Evolutionary conservation across 257 asterid species (phyloP), one percentile per base, ranked within the genome.

Genomic region (Capsicum pubescens): DNA sequence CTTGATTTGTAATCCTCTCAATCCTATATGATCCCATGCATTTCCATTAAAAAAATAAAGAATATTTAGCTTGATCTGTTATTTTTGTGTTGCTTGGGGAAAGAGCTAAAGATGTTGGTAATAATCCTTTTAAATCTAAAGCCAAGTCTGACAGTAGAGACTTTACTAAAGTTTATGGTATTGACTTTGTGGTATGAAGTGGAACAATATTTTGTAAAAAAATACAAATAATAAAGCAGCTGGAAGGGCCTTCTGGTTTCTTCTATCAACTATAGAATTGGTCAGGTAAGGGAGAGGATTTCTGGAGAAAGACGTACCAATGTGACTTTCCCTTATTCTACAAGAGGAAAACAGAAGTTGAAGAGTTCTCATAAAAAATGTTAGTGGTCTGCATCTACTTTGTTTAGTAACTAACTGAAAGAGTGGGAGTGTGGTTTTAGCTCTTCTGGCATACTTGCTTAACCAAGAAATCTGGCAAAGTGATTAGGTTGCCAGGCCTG

Each of bases 231-330:
- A 48, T 72, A 19, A 46, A 48, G 80, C 19, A 48, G 80, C 60
- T 72, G 60, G 60, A 48, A 72, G 80, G 42, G 60, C 80, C 60
- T 72, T 72, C n/a, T 48, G n/a, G 0, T 46, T 71, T 46, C 39
- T 71, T 46, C 5, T 48, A 46, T 42, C 48, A 48, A 11, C 42
- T 72, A 50, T 72, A n/a, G 80, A 46, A 46, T 72, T 72, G 59
- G 42, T 50, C 12, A 7, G 17, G 21, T 8, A 11, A 11, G 58
- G 57, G 16, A 10, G 10, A 44, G 21, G 36, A 39, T 8, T 69
- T 44, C 13, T 9, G 35, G 39, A n/a, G 58, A n/a, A n/a, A n/a
- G 58, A 48, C 79, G n/a, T 19, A 21, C 60, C 59, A 19, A 13
- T 6, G 42, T 7, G 60, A 52, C 80, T 21, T 74, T 50, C 13